Evolutionary conservation across 225 moss, liverwort and hornwort species (phyloP).

Genomic region (Physcomitrellopsis africana): DNA sequence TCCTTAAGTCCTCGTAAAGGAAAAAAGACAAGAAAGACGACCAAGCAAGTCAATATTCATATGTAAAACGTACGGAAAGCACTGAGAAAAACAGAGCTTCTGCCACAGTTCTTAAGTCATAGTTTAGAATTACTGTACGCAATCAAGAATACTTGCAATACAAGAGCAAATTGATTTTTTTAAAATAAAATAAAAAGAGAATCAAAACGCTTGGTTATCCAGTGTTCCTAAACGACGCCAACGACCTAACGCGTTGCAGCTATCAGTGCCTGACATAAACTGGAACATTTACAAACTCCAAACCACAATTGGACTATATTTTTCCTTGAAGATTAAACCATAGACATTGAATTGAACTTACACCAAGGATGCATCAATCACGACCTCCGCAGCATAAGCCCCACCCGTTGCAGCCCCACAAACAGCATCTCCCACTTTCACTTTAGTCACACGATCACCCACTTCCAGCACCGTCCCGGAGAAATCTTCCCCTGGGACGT

Average conservation of each 20-base stretch:
- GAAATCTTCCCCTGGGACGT: conserved; percentile 81
- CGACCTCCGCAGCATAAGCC: conserved; percentile 73
- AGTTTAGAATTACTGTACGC: neutral
- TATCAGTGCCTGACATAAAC: too few species aligned
- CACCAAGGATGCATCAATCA: conserved; percentile 51
- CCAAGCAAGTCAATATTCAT: conserved; percentile 15
- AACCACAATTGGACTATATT: too few species aligned
- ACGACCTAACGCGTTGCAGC: neutral
- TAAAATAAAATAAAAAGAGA: too few species aligned
- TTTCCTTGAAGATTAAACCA: too few species aligned
- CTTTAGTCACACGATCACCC: conserved; percentile 57
- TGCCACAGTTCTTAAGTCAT: neutral
- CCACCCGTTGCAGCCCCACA: conserved; percentile 61
- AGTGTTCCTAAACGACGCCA: too few species aligned
- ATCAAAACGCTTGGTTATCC: too few species aligned
- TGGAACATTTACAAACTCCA: too few species aligned
- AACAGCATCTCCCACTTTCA: conserved; percentile 80
- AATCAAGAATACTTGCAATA: neutral
- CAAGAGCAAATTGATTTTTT: neutral
- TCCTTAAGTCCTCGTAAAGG: neutral
- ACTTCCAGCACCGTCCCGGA: conserved; percentile 77
- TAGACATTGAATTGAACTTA: conserved; percentile 19
- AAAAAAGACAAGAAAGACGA: neutral
- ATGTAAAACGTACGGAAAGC: neutral
- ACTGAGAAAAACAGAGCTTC: neutral